A percentile compares a stretch with the other conserved stretches of the same genome.
Conservation (phyloP, 148 eudicot species). For the Rhododendron ferrugineum region DNA sequence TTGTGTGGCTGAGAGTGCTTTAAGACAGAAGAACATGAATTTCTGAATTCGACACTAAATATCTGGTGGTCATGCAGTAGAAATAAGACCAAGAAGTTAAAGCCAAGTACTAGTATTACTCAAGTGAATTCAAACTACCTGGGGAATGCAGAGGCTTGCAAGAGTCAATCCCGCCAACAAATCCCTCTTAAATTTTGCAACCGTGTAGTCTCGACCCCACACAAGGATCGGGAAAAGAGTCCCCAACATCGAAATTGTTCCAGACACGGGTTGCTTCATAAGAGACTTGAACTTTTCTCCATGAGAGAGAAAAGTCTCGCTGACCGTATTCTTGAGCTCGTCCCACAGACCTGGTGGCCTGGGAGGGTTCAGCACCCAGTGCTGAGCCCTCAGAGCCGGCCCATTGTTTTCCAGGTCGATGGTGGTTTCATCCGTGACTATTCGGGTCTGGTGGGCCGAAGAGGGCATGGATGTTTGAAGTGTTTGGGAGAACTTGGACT, state of each 20-base stretch:
- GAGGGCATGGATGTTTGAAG: slow-evolving; percentile 25
- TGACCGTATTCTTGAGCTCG: neutral
- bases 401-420: slow-evolving; percentile 1
- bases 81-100: neutral
- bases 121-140: slow-evolving; percentile 14
- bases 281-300: slow-evolving; percentile 5
- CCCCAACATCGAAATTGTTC: slow-evolving; percentile 9
- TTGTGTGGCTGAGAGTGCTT: too few relatives aligned
- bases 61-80: too few relatives aligned
- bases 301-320: neutral
- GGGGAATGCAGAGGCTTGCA: slow-evolving; percentile 43
- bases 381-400: slow-evolving; percentile 10
- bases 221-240: slow-evolving; percentile 23
- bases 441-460: neutral
- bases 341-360: slow-evolving; percentile 26
- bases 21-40: too few relatives aligned
- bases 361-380: slow-evolving; percentile 29
- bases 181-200: slow-evolving; percentile 24
- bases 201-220: slow-evolving; percentile 17
- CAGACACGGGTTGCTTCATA: slow-evolving; percentile 13
- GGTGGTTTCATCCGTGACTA: neutral
- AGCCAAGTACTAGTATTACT: neutral
- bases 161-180: slow-evolving; percentile 37
- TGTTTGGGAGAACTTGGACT: slow-evolving; percentile 36
- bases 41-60: too few relatives aligned